Base-by-base conservation (phyloP, 495 filamentous ascomycete genomes). In the Geopyxis carbonaria region DNA sequence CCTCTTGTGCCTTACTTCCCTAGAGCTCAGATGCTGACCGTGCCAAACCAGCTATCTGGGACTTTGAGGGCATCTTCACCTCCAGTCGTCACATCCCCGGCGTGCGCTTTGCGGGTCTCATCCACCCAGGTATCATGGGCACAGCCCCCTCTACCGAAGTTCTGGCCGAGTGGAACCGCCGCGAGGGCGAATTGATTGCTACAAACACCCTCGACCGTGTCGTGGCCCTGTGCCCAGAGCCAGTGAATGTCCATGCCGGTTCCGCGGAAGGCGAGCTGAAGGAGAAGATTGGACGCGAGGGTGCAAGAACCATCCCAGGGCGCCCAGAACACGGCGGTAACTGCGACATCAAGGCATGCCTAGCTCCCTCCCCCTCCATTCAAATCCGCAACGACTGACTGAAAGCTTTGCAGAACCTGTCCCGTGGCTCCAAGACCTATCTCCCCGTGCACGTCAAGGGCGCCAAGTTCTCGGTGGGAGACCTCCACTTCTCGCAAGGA, bases 41-140 rank as follows among this genome's bases (percentile, higher is more conserved):
- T n/a, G n/a, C 8, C 25, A 19, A 15, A 2, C 25, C 7, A 54
- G 87, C 87, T 0, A 93, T 95, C 53, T 95, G 87, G 86, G 87
- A 93, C 53, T 93, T 95, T 45, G 84, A 93, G 53, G 87, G 87
- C 43, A 93, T 95, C 51, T 85, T 78, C 61, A 89, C 81, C 65
- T 79, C 79, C 18, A 85, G 78, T 8, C 73, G 87, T 0, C 87
- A 95, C 57, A 86, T 94, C 48, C 86, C 86, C 0, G 71, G 76
- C 46, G 81, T 93, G 40, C 76, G 80, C 39, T 93, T 91, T 55
- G 70, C 83, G 9, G 84, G 84, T n/a, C 62, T 93, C 24, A 93
- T 95, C 54, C 87, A 95, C 53, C 86, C 87, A 0, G 87, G 87
- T 2, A 93, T 95, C 40, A 63, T 95, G 13, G 87, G 87, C 3